These are phyloP conservation scores for Trametes coccinea DNA, from an alignment of 768 basidiomycete species.

Conservation along the genomic window DNA sequence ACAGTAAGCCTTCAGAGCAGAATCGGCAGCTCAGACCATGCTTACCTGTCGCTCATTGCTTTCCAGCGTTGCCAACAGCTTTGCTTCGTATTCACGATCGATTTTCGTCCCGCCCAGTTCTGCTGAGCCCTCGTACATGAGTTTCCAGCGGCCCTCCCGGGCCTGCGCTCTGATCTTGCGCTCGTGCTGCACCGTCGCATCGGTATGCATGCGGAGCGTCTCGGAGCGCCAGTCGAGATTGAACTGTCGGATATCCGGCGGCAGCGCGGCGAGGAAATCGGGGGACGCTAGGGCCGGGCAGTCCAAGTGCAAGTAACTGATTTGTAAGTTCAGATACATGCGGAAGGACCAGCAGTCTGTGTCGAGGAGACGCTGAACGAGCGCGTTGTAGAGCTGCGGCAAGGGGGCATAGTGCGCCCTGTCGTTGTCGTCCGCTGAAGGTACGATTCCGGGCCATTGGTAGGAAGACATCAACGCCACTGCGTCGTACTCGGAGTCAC, in stretches of 20 bases:
- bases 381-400: slow-evolving; percentile 1
- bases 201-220: too few species aligned
- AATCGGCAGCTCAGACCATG: too few species aligned
- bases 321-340: not conserved
- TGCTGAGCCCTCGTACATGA: too few species aligned
- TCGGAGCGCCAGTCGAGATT: not conserved
- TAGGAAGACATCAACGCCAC: not conserved
- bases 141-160: too few species aligned
- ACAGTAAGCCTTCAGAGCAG: too few species aligned
- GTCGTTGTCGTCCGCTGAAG: not conserved
- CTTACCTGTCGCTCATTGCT: too few species aligned
- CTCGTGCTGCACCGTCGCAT: too few species aligned
- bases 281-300: not conserved
- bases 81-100: too few species aligned
- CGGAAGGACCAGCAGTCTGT: not conserved
- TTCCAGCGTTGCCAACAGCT: too few species aligned
- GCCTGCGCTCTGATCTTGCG: too few species aligned
- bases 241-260: not conserved
- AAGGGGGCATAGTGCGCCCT: not conserved
- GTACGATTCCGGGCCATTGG: not conserved
- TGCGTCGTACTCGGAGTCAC: not conserved
- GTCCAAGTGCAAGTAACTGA: not conserved
- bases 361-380: slow-evolving; percentile 3
- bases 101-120: too few species aligned
- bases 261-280: not conserved